phyloP scores from a whole-genome alignment of 1,139 yeast species.

The Candida sp. region DNA sequence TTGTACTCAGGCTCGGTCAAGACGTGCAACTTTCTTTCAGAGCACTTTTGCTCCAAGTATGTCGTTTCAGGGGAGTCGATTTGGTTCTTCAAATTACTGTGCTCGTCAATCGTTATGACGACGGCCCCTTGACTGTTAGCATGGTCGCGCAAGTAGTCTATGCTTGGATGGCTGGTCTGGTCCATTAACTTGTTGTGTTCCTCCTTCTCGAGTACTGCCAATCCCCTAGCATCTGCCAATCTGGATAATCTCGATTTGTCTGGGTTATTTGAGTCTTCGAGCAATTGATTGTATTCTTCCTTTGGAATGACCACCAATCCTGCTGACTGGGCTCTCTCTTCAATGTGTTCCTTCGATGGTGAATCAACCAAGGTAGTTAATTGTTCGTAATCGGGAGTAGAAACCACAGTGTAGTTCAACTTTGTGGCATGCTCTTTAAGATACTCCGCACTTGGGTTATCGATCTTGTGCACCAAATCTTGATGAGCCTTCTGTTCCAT shows the following conservation, averaged over 20 bases:
- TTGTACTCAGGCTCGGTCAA: slow-evolving; percentile 6
- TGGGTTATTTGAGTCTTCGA: slow-evolving; percentile 29
- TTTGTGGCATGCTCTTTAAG: slow-evolving; percentile 23
- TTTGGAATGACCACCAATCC: slow-evolving; percentile 37
- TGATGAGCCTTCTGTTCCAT: slow-evolving; percentile 12
- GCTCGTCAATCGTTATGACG: slow-evolving; percentile 22
- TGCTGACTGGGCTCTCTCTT: slow-evolving; percentile 32
- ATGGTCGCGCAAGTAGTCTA: slow-evolving; percentile 21
- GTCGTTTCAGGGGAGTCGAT: slow-evolving; percentile 22
- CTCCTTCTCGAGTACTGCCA: slow-evolving; percentile 18
- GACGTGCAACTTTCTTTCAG: slow-evolving; percentile 10
- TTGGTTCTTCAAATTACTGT: slow-evolving; percentile 15
- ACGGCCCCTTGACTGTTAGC: slow-evolving; percentile 10
- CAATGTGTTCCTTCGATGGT: slow-evolving; percentile 40
- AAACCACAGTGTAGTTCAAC: slow-evolving; percentile 21
- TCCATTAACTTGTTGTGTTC: slow-evolving; percentile 19
- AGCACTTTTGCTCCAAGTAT: slow-evolving; percentile 22
- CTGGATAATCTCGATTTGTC: slow-evolving; percentile 18
- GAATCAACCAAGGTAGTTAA: slow-evolving; percentile 29
- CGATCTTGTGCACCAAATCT: slow-evolving; percentile 17
- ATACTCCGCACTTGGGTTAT: slow-evolving; percentile 22
- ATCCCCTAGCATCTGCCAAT: slow-evolving; percentile 17
- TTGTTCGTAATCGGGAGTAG: slow-evolving; percentile 25
- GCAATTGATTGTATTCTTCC: slow-evolving; percentile 21
- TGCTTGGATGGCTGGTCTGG: slow-evolving; percentile 22